Base-by-base conservation (phyloP, 1,139 yeast genomes). In the Schizosaccharomyces versatilis region DNA sequence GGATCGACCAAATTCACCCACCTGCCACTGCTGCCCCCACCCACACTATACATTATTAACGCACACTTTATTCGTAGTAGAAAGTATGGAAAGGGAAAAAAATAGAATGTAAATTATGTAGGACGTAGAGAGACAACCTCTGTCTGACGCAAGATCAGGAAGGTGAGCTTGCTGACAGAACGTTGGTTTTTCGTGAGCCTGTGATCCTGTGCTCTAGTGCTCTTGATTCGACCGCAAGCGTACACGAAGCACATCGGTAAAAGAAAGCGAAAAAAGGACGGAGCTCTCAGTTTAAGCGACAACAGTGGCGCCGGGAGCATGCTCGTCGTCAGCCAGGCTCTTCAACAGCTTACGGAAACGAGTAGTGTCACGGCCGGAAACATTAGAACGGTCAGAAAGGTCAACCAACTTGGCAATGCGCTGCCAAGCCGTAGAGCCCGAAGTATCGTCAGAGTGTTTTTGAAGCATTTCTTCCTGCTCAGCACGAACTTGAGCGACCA, bases 401-500 rank as follows among this genome's bases (percentile, higher is more conserved):
- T 76, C 78, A 57, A 78, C 69, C 57, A 78, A 67, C 61, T 75
- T 74, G 53, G 71, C 66, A 49, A 74, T 85, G 63, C 95, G 77
- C 64, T 86, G 94, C 98, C 98, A 93, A 59, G 88, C 79, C 40
- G 94, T 81, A 40, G 73, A 72, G 59, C 79, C 78, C 39, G 73
- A 67, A 64, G 82, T 80, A 66, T 83, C 84, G 44, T 76, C 76
- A 65, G 88, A 96, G 65, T 94, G 79, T 65, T 83, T 79, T 58
- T 75, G 79, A 59, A 84, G 68, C 64, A 81, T 88, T 57, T 75
- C 77, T 60, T 65, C 65, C 61, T 80, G 84, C 62, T 84, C 85
- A 60, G 79, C 82, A 57, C 75, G 71, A 7, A 84, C 81, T 58
- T 77, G 75, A 59, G 77, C 79, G 58, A 81, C 72, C 56, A 78